Evolutionary conservation across 139 green algal species (phyloP).

Genomic region (Eudorina sp.): DNA sequence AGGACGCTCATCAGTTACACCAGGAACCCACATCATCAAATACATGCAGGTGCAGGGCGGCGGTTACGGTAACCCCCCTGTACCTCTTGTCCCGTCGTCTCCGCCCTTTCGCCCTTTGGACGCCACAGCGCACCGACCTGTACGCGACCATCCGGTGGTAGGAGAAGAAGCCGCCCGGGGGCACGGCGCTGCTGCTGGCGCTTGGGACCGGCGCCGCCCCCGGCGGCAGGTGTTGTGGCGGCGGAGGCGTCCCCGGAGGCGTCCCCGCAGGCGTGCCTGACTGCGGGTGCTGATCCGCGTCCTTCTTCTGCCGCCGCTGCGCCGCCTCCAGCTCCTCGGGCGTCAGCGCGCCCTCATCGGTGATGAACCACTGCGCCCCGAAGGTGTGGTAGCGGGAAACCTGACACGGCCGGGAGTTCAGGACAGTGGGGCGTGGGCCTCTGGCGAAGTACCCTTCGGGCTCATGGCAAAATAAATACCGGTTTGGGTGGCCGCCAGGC

Average conservation of each 20-base stretch:
- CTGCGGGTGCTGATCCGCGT: background rate
- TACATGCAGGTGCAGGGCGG: too few relatives aligned
- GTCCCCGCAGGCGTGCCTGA: background rate
- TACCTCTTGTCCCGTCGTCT: too few relatives aligned
- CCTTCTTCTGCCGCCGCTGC: background rate
- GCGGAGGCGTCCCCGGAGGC: background rate
- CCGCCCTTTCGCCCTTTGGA: too few relatives aligned
- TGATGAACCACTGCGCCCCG: constrained; percentile 45
- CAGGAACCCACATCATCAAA: too few relatives aligned
- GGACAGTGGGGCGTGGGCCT: background rate
- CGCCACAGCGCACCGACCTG: background rate
- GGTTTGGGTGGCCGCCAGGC: too few relatives aligned
- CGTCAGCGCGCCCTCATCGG: constrained; percentile 25
- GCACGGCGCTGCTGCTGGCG: too few relatives aligned
- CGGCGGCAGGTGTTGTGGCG: background rate
- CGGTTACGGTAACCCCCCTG: too few relatives aligned
- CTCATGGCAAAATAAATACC: too few relatives aligned
- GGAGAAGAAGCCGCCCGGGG: constrained; percentile 47
- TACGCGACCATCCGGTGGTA: constrained; percentile 49
- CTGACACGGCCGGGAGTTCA: constrained; percentile 2
- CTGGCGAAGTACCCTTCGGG: too few relatives aligned
- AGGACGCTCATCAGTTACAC: too few relatives aligned
- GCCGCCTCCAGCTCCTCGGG: background rate
- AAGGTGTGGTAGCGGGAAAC: constrained; percentile 58
- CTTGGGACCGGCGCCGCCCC: too few relatives aligned